Evolutionary conservation across 1,284 basidiomycete species (phyloP).

Genomic region (Ganoderma resinaceum): DNA sequence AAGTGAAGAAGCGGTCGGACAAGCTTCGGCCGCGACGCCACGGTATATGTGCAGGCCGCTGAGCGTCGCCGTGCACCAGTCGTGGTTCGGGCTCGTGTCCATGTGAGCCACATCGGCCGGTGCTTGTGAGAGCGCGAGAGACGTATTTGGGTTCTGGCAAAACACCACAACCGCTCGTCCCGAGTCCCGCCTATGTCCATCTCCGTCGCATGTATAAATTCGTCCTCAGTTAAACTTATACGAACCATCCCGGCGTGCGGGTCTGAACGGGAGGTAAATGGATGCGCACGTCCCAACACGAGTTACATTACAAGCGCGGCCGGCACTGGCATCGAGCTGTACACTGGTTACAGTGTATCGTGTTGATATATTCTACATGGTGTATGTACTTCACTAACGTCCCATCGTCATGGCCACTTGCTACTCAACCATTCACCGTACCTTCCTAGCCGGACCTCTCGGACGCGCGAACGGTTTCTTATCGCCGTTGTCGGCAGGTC

Average conservation of each 20-base stretch:
- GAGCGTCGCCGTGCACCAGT: conserved; percentile 7
- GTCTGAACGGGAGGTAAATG: neutral
- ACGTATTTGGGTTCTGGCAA: conserved; percentile 19
- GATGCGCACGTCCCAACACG: neutral
- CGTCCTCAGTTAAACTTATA: neutral
- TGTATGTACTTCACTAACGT: neutral
- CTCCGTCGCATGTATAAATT: neutral
- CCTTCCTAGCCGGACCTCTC: conserved; percentile 57
- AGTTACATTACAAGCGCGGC: neutral
- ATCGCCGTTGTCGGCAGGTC: conserved; percentile 34
- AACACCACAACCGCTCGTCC: conserved; percentile 13
- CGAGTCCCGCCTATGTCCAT: conserved; percentile 1
- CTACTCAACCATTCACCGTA: conserved; percentile 33
- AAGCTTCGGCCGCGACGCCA: neutral
- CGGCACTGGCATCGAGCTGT: no score
- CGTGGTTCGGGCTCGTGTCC: conserved; percentile 1
- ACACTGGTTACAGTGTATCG: no score
- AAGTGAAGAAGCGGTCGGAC: neutral
- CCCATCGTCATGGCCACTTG: neutral
- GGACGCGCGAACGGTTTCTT: conserved; percentile 65
- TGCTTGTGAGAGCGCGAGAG: conserved; percentile 25
- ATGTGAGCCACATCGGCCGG: conserved; percentile 8
- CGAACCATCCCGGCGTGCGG: neutral
- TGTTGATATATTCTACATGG: conserved; percentile 3
- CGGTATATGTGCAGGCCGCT: conserved; percentile 6